Base-by-base conservation (phyloP, 2,329 filamentous ascomycete species). In the Colletotrichum caudatum region DNA sequence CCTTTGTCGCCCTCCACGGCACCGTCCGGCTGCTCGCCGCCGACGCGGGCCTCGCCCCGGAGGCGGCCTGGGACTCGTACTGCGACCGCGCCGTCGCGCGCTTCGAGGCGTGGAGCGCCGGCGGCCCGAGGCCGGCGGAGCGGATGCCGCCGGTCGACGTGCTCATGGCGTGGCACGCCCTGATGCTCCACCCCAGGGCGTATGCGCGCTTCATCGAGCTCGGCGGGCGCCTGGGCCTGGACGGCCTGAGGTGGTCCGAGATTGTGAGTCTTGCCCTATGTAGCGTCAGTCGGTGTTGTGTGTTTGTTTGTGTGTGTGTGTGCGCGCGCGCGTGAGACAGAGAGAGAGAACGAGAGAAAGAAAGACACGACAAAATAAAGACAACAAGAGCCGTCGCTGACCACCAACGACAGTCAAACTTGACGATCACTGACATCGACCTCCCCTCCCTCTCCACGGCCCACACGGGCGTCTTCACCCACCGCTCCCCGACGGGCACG, bases 1-100 rank as follows among this genome's bases (percentile, higher is more conserved):
- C 85, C 8, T 84, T 92, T 63, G 84, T 87, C 50, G 82, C 85
- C 48, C 79, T 91, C n/a, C 84, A 85, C 75, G n/a, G 50, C 46
- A 20, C 69, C 68, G 8, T 73, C 77, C 59, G 69, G 33, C 8
- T 77, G 74, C 35, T 58, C 53, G 5, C 77, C 69, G 37, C 12
- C 62, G 57, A 68, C 6, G 60, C 66, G 2, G 23, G 51, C 26
- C 66, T 65, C 16, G 35, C 48, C 5, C 66, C 66, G 46, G 70
- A 61, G 23, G 56, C 51, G 26, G 78, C 77, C 44, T 80, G 78
- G 78, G 57, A 72, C 7, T 46, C 48, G n/a, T 80, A 74, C 39
- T 54, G 79, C 29, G 73, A 77, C 37, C 74, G 77, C 20, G 78
- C 78, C 11, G 76, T 73, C 5, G 64, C 76, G 26, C 74, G 78